Conservation (phyloP, 352 stramenopile genomes). For the Sclerospora graminicola region DNA sequence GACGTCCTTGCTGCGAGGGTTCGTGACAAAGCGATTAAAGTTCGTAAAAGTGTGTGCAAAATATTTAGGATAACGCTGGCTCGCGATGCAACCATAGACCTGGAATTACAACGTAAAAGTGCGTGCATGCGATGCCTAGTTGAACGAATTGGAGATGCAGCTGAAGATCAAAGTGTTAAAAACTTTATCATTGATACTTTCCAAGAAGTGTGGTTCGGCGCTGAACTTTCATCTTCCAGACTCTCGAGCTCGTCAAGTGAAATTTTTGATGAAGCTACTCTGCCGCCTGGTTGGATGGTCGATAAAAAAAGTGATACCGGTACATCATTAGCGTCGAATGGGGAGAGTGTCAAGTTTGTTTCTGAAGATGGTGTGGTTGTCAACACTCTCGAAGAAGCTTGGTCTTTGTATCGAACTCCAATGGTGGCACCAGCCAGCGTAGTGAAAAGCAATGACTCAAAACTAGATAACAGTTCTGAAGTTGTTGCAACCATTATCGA, state of each 20-base stretch:
- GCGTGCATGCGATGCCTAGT: constrained; percentile 66
- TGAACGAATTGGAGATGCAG: constrained; percentile 56
- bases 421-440: constrained; percentile 50
- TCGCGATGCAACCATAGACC: constrained; percentile 6
- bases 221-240: constrained; percentile 34
- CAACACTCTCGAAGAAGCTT: constrained; percentile 46
- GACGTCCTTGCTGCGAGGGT: constrained; percentile 59
- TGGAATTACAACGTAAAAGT: constrained; percentile 43
- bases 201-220: constrained; percentile 80
- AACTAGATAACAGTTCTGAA: constrained; percentile 47
- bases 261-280: constrained; percentile 30
- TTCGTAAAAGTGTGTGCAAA: constrained; percentile 78
- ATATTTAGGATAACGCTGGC: constrained; percentile 49
- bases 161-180: constrained; percentile 69
- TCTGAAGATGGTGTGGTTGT: constrained; percentile 44
- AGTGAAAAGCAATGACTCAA: constrained; percentile 50
- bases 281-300: constrained; percentile 44
- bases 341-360: constrained; percentile 32
- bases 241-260: constrained; percentile 22
- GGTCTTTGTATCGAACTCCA: constrained; percentile 41
- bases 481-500: constrained; percentile 65
- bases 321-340: background rate
- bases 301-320: constrained; percentile 1
- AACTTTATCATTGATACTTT: constrained; percentile 83
- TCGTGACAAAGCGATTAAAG: constrained; percentile 76